Evolutionary conservation across 805 yeast genomes (phyloP), one percentile per base, ranked within the genome.

Genomic region (Ogataea henricii): DNA sequence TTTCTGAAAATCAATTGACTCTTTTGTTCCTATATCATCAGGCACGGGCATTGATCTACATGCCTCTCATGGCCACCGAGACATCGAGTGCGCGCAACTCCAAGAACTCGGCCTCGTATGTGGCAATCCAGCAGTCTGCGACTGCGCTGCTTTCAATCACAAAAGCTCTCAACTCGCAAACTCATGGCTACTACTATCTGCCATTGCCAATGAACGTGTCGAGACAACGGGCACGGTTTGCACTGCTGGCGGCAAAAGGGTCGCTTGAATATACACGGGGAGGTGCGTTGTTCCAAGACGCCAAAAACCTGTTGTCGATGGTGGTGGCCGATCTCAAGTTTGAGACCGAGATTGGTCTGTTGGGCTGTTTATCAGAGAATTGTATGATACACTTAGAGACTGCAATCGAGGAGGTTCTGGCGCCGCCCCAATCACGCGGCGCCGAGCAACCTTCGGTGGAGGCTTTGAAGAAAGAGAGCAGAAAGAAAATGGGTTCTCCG

Each of bases 191-290:
- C 47, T 66, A 68, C 43, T 70, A 78, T 36, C 60, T 85, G 8
- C 86, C 91, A 0, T 63, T 85, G 10, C 91, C 94, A 0, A 63
- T 83, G 39, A 85, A 83, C 53, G 66, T 80, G 8, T 71, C 86
- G 0, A 65, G 89, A 51, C 81, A 83, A 51, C 81, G 78, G 57
- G 81, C 87, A 2, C 69, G 89, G 40, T 75, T 83, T 53, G 73
- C 86, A 0, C 68, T 87, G 25, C 57, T 85, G 40, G 85, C 84
- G 22, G 89, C 90, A 0, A 80, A 81, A 53, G 90, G 95, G 13
- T 80, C 89, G 0, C 70, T 90, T 47, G 96, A 89, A 53, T 89
- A 87, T 61, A 82, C 88, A 2, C 81, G 88, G 61, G 89, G 90
- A 32, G 96, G 96, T 0, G 83, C 92, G 1, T 66, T 89, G 46